Base-by-base conservation (phyloP, 768 basidiomycete species). In the Krasilnikovozyma curviuscula region DNA sequence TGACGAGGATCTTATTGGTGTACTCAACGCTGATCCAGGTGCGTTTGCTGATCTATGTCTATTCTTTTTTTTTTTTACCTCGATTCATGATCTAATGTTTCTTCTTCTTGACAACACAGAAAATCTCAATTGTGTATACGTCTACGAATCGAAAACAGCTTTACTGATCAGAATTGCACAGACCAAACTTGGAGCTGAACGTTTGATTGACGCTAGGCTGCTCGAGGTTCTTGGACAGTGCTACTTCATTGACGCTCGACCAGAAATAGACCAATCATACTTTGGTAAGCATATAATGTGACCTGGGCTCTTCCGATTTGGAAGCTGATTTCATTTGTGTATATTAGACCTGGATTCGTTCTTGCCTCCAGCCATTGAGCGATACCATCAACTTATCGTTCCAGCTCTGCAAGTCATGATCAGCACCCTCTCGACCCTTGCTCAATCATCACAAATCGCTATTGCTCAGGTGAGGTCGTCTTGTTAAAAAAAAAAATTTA, bases 91-190 rank as follows among this genome's bases (percentile, higher is more conserved):
- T n/a, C n/a, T n/a, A n/a, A n/a, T n/a, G 23, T 43, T 21, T 19
- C 38, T 30, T 49, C 41, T 35, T 44, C 8, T 7, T 12, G 23
- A 14, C 31, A 46, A 48, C 52, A 0, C 55, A 91, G 91, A 84
- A 54, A 83, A 88, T 50, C 66, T 97, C 27, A 89, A 91, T 57
- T 71, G 84, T 0, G 69, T 89, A 33, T 97, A 93, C 64, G 82
- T 95, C 13, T 95, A 86, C 57, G 91, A 95, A 61, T 76, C 88
- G 13, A 91, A 91, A 65, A 79, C 91, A 75, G 83, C 88, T 3
- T 67, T 93, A 53, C 76, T 95, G 50, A 73, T 81, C 24, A 74
- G 84, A 27, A 75, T 93, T 66, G 76, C 84, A 0, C 80, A 88
- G 60, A 81, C 78, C 3, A 71, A 81, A 38, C 67, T 71, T 49